Evolutionary conservation across 1,284 basidiomycete genomes (phyloP), one percentile per base, ranked within the genome.

Genomic region (Chiua sp.): DNA sequence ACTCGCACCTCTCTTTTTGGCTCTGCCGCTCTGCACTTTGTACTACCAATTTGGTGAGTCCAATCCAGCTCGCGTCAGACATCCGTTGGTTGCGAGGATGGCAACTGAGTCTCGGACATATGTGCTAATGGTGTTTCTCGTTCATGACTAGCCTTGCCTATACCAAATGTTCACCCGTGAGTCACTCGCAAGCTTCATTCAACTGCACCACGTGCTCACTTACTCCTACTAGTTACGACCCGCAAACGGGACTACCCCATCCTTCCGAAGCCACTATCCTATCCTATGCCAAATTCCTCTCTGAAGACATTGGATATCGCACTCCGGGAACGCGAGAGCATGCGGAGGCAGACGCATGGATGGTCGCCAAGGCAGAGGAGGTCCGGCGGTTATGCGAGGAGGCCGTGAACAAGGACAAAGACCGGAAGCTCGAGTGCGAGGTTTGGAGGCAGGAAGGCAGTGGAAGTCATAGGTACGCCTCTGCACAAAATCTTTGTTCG

Each of bases 261-360:
- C 80, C 91, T 30, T 91, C 91, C 1, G 91, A 93, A 71, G 69
- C 81, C 0, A 82, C 81, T 28, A 89, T 93, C 49, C 82, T 93
- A 7, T 79, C 77, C 4, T 77, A 87, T 55, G 82, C 87, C 2
- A 84, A 82, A 63, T 73, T 87, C 59, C 82, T 93, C 12, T 92
- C 90, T 0, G 94, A 96, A 72, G 87, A 87, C 35, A 93, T 97
- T 60, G 96, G 96, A 6, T 98, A 90, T 77, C 85, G 97, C 47
- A 97, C 93, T 0, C 93, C 98, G 20, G 97, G 97, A 1, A 97
- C 96, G 0, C 82, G 83, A 47, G 93, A 98, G 73, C 95, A 98
- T 77, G 88, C 93, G 0, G 76, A 87, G 32, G 95, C 92, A 7
- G 96, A 98, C 68, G 78, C 83, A 46, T 98, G 95, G 87, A 88